These are phyloP conservation scores for Termitomyces sp. DNA, from an alignment of 768 basidiomycete species.

Conservation along the genomic window DNA sequence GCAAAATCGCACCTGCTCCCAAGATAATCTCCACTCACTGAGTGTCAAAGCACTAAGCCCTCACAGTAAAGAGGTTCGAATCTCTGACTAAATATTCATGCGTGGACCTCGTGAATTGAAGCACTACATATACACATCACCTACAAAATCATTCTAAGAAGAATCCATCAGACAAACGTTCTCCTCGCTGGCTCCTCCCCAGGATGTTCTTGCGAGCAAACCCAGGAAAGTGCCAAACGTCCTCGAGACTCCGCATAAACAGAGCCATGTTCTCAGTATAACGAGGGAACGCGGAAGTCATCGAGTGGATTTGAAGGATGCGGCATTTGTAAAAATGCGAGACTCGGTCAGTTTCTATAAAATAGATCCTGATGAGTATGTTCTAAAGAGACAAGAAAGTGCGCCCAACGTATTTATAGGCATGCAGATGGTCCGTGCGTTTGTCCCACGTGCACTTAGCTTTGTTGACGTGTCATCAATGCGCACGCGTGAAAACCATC, in stretches of 20 bases:
- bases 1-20: no score
- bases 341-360: slow-evolving; percentile 24
- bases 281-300: slow-evolving; percentile 21
- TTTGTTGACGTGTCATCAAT: not conserved
- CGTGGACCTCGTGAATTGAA: no score
- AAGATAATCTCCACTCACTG: no score
- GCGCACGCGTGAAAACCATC: not conserved
- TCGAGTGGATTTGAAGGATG: slow-evolving; percentile 23
- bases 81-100: no score
- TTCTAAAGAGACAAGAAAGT: slow-evolving; percentile 15
- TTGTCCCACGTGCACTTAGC: slow-evolving; percentile 4
- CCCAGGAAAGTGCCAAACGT: slow-evolving; percentile 15
- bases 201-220: slow-evolving; percentile 7
- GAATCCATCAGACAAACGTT: slow-evolving; percentile 20
- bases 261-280: slow-evolving; percentile 20
- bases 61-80: no score
- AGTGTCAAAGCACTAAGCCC: no score
- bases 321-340: slow-evolving; percentile 24
- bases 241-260: slow-evolving; percentile 16
- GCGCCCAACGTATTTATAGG: slow-evolving; percentile 10
- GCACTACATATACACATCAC: not conserved
- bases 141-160: not conserved
- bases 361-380: slow-evolving; percentile 25
- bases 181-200: slow-evolving; percentile 13
- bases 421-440: slow-evolving; percentile 15